Percentiles rank a stretch among this genome's conserved stretches.
These are phyloP conservation scores for Trichoderma afroharzianum DNA, from an alignment of 2,329 filamentous ascomycete genomes.

Conservation along the genomic window DNA sequence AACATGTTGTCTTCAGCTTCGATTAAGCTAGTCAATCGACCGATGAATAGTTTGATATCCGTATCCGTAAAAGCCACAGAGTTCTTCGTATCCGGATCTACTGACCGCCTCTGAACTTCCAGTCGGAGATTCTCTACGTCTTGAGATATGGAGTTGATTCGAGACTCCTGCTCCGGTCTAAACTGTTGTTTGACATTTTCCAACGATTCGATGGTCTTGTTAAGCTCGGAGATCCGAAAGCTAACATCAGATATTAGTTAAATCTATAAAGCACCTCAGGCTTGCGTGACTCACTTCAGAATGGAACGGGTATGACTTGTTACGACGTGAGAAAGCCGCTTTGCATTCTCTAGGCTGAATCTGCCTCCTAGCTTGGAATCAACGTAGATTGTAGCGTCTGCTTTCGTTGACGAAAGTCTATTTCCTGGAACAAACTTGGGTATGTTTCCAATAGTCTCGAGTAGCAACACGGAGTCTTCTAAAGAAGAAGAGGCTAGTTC, in stretches of 20 bases:
- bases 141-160: not conserved
- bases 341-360: not conserved
- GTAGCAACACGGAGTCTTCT: not conserved
- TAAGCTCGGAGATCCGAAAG: not conserved
- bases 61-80: not conserved
- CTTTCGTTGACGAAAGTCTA: not conserved
- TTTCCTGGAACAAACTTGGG: not conserved
- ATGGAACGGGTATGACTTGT: not conserved
- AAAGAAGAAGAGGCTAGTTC: not conserved
- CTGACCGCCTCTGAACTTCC: not conserved
- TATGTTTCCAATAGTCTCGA: not conserved
- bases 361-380: not conserved
- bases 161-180: not conserved
- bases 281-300: not conserved
- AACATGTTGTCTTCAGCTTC: not conserved
- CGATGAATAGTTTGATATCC: not conserved
- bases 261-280: fast-evolving
- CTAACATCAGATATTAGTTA: not conserved
- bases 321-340: not conserved
- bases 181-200: not conserved
- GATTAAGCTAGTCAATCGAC: not conserved
- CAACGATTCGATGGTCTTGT: not conserved
- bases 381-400: not conserved
- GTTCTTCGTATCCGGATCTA: not conserved
- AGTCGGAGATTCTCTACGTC: not conserved